These are phyloP conservation scores for Mycena maculata DNA, from an alignment of 768 basidiomycete genomes.

Conservation along the genomic window DNA sequence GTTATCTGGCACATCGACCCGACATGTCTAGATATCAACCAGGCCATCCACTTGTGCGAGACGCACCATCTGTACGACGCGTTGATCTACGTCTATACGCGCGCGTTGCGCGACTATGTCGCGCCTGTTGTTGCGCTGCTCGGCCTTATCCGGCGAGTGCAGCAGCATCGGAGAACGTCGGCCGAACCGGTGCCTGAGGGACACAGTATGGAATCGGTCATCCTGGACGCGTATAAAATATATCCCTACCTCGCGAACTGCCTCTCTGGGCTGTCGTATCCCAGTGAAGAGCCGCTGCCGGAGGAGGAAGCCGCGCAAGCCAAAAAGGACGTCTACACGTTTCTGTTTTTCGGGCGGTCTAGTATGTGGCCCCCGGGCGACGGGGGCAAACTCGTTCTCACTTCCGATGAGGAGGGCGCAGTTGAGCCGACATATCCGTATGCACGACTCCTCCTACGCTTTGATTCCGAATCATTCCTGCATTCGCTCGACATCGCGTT, in stretches of 20 bases:
- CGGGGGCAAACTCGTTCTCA: conserved; percentile 79
- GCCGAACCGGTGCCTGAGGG: conserved; percentile 47
- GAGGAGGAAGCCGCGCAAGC: conserved; percentile 75
- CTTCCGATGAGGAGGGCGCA: conserved; percentile 78
- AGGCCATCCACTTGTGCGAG: conserved; percentile 89
- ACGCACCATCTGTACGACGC: conserved; percentile 89
- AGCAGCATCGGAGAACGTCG: conserved; percentile 60
- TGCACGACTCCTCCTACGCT: conserved; percentile 81
- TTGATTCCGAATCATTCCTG: conserved; percentile 94
- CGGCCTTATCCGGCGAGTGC: conserved; percentile 76
- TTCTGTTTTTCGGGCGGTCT: conserved; percentile 87
- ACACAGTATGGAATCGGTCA: conserved; percentile 61
- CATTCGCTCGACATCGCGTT: conserved; percentile 95
- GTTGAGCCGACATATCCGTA: conserved; percentile 92
- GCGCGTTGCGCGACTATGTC: conserved; percentile 88
- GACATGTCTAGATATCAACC: conserved; percentile 90
- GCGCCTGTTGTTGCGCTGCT: conserved; percentile 90
- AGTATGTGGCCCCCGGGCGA: conserved; percentile 80
- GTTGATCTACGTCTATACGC: conserved; percentile 92
- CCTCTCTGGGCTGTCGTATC: conserved; percentile 87
- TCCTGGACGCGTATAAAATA: conserved; percentile 89
- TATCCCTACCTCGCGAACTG: conserved; percentile 88
- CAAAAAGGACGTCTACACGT: conserved; percentile 79
- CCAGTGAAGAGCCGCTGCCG: conserved; percentile 79
- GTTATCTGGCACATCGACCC: conserved; percentile 98